Percentiles rank a stretch among this genome's conserved stretches.
Evolutionary conservation across 768 basidiomycete genomes (phyloP).

Genomic region (Termitomyces sp.): DNA sequence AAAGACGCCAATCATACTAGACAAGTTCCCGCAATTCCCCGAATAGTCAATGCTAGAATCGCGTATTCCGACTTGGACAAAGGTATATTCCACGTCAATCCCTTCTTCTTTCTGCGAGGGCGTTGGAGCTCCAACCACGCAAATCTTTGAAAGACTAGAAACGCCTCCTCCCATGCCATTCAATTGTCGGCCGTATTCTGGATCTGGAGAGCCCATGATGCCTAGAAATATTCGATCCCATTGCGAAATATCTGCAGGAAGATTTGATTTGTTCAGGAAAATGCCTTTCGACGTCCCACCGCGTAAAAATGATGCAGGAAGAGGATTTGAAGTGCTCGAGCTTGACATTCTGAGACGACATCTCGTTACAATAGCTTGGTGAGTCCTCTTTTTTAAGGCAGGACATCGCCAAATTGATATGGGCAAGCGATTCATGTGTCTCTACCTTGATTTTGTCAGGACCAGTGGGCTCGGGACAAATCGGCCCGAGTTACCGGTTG

Average conservation of each 20-base stretch:
- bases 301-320: conserved; percentile 53
- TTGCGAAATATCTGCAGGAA: conserved; percentile 44
- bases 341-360: not conserved
- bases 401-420: not conserved
- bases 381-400: not conserved
- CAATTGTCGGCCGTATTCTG: conserved; percentile 60
- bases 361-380: not conserved
- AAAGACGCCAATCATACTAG: conserved; percentile 68
- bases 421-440: not conserved
- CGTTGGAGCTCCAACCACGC: conserved; percentile 53
- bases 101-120: conserved; percentile 33
- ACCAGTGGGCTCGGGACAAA: not conserved
- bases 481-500: not conserved
- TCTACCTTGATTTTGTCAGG: too few relatives aligned
- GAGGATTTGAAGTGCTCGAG: conserved; percentile 25
- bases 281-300: conserved; percentile 80
- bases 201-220: conserved; percentile 81
- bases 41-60: conserved; percentile 60
- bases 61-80: conserved; percentile 57
- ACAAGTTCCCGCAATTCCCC: conserved; percentile 75
- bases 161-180: conserved; percentile 82
- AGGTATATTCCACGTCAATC: conserved; percentile 67
- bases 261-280: conserved; percentile 48
- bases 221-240: conserved; percentile 64
- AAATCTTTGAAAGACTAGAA: conserved; percentile 71